phyloP scores from a whole-genome alignment of 192 early-diverging fungal genomes.

The Entomortierella parvispora region DNA sequence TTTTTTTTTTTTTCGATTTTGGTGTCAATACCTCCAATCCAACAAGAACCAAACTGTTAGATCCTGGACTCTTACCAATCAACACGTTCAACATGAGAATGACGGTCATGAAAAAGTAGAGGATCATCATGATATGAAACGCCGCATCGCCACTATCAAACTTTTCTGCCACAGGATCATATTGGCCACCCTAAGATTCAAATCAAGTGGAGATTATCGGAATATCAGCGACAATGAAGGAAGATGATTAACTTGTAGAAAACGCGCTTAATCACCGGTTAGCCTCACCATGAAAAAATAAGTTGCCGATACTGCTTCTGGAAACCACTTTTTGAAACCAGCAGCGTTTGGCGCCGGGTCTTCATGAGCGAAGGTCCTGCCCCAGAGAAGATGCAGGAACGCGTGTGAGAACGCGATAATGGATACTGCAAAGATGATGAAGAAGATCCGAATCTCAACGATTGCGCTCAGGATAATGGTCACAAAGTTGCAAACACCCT shows the following conservation, averaged over 20 bases:
- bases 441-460: slow-evolving; percentile 11
- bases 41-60: no score
- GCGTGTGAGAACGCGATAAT: slow-evolving; percentile 2
- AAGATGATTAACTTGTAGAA: no score
- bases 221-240: no score
- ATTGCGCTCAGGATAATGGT: slow-evolving; percentile 9
- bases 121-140: slow-evolving; percentile 29
- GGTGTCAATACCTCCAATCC: no score
- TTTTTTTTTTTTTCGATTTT: no score
- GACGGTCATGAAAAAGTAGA: slow-evolving; percentile 29
- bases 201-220: no score
- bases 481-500: slow-evolving; percentile 9
- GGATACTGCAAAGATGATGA: slow-evolving; percentile 12
- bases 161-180: slow-evolving; percentile 5
- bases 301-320: background rate
- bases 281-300: slow-evolving; percentile 9
- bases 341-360: no score
- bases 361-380: background rate
- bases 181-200: slow-evolving; percentile 14
- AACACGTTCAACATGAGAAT: slow-evolving; percentile 34
- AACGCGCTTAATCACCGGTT: no score
- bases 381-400: slow-evolving; percentile 1
- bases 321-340: background rate
- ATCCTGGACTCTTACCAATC: background rate
- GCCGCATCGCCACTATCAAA: slow-evolving; percentile 7